Percentiles rank a stretch among this genome's conserved stretches.
Evolutionary conservation across 2,329 filamentous ascomycete genomes (phyloP).

Genomic region (Alternaria rosae): DNA sequence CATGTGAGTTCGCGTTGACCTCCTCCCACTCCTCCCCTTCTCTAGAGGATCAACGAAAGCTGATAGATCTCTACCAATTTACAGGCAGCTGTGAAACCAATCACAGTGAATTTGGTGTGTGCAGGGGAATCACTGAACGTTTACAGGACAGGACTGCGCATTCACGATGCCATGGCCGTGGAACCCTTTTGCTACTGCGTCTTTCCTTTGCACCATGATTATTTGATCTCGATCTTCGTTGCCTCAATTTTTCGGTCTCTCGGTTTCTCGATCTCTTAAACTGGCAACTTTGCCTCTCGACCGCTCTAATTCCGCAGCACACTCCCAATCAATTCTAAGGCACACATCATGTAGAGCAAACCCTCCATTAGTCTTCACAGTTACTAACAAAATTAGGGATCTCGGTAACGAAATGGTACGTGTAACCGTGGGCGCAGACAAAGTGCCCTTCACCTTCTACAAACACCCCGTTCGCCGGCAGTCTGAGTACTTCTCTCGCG

Average conservation of each 20-base stretch:
- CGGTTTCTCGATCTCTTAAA: neutral
- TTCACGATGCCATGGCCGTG: neutral
- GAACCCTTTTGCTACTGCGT: neutral
- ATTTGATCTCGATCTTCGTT: neutral
- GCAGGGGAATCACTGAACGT: neutral
- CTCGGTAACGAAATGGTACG: neutral
- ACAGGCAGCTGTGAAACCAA: neutral
- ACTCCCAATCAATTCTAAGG: neutral
- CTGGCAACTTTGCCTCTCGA: neutral
- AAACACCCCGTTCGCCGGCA: neutral
- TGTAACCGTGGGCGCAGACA: neutral
- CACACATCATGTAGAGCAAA: neutral
- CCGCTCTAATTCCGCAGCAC: neutral
- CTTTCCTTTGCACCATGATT: neutral
- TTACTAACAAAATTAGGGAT: neutral
- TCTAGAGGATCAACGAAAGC: neutral
- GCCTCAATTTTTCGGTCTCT: neutral
- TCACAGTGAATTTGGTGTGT: neutral
- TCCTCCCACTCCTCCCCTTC: neutral
- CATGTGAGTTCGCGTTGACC: conserved; percentile 11
- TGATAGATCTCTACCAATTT: neutral
- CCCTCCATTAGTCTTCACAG: neutral
- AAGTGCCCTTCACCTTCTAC: neutral
- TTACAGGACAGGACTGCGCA: neutral
- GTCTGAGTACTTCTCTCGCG: neutral